Base-by-base conservation (phyloP, 176 grass and related monocot species). In the Oryza rufipogon region DNA sequence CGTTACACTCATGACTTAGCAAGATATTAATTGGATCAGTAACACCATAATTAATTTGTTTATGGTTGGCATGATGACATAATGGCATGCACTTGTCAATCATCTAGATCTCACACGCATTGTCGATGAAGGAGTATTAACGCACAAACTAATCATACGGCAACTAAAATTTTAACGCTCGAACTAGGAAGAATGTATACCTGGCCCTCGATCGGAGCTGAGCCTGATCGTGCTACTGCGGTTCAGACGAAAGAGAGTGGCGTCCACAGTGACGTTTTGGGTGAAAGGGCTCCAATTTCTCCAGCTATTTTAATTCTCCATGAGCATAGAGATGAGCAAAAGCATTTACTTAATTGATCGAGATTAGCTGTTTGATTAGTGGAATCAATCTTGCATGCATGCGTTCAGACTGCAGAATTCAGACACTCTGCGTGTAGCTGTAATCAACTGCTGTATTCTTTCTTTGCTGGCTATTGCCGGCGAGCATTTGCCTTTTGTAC, bases 181-280 rank as follows among this genome's bases (percentile, higher is more conserved):
- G 68, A 81, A 71, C 79, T 54, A 54, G 51, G 51, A 54, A 54
- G 51, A 70, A 16, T 13, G 7, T 69, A 28, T 15, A 52, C 51
- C 51, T 54, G 51, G 51, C 15, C 5, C 42, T 75, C 49, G 70
- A 20, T n/a, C 47, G 48, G 72, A 16, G 83, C 58, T 65, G 36
- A 34, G 60, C 4, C 3, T 15, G 56, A 54, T 28, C 17, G 75
- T 66, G 58, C 82, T n/a, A 68, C 6, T 22, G 22, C 32, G 66
- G 78, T 22, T 51, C 9, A 0, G 71, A 70, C 66, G 9, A 86
- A 5, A 2, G 1, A 4, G 76, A 4, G 77, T 86, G 88, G 66
- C 88, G 88, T 82, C 83, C 9, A 6, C 0, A 0, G 22, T 90
- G 88, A 90, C 88, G 88, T 42, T 44, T 52, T 6, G 0, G 19